Evolutionary conservation across 208 protist genomes (phyloP), one percentile per base, ranked within the genome.

Genomic region (Wallacemonas sp.): DNA sequence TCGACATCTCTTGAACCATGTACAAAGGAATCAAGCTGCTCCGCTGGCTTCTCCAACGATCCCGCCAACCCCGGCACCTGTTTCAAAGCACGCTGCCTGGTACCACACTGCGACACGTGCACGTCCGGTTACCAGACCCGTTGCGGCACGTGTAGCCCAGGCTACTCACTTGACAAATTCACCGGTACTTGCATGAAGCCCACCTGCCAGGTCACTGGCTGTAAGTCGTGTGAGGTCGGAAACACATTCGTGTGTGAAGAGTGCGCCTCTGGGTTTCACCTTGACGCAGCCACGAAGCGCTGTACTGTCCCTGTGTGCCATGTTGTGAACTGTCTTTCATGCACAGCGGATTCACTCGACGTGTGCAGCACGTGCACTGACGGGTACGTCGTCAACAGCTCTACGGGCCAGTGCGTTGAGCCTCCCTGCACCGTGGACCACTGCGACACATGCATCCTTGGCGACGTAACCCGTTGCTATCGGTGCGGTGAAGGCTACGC

Each of bases 331-430:
- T 71, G 65, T 29, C 30, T 26, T 24, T 27, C 21, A 15, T 71
- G 65, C 55, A 1, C 19, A 15, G 4, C 62, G 2, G 33, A 32
- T 9, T 32, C 10, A 15, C 4, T 32, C 24, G 52, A 58, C 29
- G 24, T 21, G 19, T 71, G 65, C 55, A 60, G 45, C 9, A 46
- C 45, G 24, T 71, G 65, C 45, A 41, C 29, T 8, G 65, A 71
- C 46, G 55, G 65, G 19, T 63, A 71, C 55, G 21, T 37, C 19
- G 55, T 71, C 1, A 55, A 53, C 22, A 19, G 10, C 24, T 33
- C 45, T 26, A 53, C 45, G 6, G 45, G 45, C 45, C 45, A 53
- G 22, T 53, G 45, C 22, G 45, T 17, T 8, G 32, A 41, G 50
- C 50, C 50, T 15, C 50, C 50, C 12, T 57, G 50, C 26, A 39